Evolutionary conservation across 192 early-diverging fungal genomes (phyloP).

Genomic region (Coemansia sp.): DNA sequence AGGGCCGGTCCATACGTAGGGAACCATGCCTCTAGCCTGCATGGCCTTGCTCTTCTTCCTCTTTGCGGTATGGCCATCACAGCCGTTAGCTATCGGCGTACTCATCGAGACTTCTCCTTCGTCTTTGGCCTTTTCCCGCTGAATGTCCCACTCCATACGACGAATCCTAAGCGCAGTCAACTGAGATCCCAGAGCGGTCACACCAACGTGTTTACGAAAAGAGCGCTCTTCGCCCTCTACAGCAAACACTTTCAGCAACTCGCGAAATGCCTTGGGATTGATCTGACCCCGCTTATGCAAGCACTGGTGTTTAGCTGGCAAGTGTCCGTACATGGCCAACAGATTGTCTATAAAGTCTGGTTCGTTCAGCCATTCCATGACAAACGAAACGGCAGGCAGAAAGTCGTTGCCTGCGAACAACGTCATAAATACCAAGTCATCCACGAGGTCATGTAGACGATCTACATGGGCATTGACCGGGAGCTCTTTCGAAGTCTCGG

Average conservation of each 20-base stretch:
- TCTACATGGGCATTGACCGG: constrained; percentile 19
- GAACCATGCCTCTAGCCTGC: constrained; percentile 8
- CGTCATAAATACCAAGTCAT: constrained; percentile 93
- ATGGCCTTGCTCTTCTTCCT: background rate
- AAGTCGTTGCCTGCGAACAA: constrained; percentile 98
- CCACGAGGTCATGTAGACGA: constrained; percentile 69
- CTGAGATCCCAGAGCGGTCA: constrained; percentile 28
- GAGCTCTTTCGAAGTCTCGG: constrained; percentile 26
- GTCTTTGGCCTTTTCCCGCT: background rate
- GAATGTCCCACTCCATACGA: constrained; percentile 27
- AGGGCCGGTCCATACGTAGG: constrained; percentile 41
- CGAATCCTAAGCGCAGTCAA: constrained; percentile 30
- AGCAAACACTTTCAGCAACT: constrained; percentile 56
- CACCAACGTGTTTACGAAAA: constrained; percentile 52
- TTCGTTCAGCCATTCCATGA: constrained; percentile 58
- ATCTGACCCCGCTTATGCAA: constrained; percentile 63
- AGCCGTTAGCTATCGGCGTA: background rate
- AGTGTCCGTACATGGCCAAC: constrained; percentile 53
- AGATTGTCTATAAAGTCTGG: constrained; percentile 61
- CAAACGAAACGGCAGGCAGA: constrained; percentile 67
- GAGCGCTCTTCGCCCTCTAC: constrained; percentile 57
- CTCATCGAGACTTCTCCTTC: background rate
- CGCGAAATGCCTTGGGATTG: constrained; percentile 43
- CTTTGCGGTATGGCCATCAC: background rate
- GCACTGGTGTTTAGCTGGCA: constrained; percentile 41